Conservation (phyloP, 352 stramenopile species). For the Phytophthora sp. region DNA sequence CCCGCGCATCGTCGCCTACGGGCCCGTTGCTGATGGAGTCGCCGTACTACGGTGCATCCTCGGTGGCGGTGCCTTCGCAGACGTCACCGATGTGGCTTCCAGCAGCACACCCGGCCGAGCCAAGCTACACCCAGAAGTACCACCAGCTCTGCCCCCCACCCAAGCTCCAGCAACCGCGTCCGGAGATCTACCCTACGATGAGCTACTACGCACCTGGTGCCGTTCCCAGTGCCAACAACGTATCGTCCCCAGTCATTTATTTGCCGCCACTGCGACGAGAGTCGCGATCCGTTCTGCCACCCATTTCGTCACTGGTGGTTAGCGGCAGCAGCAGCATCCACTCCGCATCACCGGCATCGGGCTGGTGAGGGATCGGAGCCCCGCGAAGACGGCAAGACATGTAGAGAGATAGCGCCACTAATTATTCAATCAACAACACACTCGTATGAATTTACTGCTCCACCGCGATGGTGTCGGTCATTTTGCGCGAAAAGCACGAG, state of each 20-base stretch:
- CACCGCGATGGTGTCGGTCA: slow-evolving; percentile 1
- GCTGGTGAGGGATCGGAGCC: slow-evolving; percentile 10
- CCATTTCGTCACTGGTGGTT: slow-evolving; percentile 58
- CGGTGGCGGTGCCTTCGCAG: slow-evolving; percentile 4
- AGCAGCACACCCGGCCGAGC: slow-evolving; percentile 1
- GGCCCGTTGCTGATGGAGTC: slow-evolving; percentile 30
- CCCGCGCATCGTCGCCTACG: slow-evolving; percentile 28
- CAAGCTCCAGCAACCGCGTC: slow-evolving; percentile 4
- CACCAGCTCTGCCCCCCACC: slow-evolving; percentile 21
- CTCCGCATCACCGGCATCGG: slow-evolving; percentile 4
- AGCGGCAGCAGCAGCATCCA: slow-evolving; percentile 9
- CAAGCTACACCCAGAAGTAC: slow-evolving; percentile 22
- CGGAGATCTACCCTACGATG: slow-evolving; percentile 2
- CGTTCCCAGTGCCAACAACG: slow-evolving; percentile 4
- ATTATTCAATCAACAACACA: slow-evolving; percentile 20
- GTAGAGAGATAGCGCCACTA: slow-evolving; percentile 23
- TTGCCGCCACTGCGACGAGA: slow-evolving; percentile 49
- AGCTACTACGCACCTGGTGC: slow-evolving; percentile 11
- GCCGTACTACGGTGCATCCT: slow-evolving; percentile 9
- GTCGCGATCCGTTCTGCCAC: slow-evolving; percentile 42
- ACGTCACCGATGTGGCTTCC: slow-evolving; percentile 15
- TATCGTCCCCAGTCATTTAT: slow-evolving; percentile 7
- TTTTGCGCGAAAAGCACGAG: slow-evolving; percentile 1
- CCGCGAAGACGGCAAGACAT: slow-evolving; percentile 1
- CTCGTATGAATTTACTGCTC: slow-evolving; percentile 16